A percentile compares a stretch with the other conserved stretches of the same genome.
Evolutionary conservation across 106 monocot genomes (phyloP).

Genomic region (Gastrodia elata): DNA sequence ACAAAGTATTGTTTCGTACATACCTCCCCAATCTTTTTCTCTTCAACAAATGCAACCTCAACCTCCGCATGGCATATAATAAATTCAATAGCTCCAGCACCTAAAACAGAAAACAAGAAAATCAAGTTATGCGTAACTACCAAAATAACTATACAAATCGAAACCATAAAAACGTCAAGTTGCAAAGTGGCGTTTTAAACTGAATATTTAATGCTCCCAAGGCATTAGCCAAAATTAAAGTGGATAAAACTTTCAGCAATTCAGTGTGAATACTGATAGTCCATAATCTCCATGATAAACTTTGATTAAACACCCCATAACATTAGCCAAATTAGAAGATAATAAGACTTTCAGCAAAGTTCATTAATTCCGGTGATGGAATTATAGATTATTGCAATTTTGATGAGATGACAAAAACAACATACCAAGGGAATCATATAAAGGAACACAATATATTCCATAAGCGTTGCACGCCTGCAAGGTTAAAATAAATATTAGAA

Average conservation of each 20-base stretch:
- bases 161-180: background rate
- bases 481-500: background rate
- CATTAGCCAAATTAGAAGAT: background rate
- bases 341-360: background rate
- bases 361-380: background rate
- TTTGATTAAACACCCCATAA: too few relatives aligned
- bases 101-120: constrained; percentile 27
- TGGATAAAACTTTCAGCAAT: too few relatives aligned
- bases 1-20: background rate
- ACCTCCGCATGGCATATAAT: constrained; percentile 84
- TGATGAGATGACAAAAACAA: background rate
- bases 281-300: too few relatives aligned
- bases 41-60: constrained; percentile 77
- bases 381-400: background rate
- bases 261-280: too few relatives aligned
- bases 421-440: constrained; percentile 94
- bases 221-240: too few relatives aligned
- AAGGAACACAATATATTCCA: constrained; percentile 90
- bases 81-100: constrained; percentile 87
- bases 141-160: background rate
- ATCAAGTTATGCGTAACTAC: background rate
- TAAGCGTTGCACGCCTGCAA: constrained; percentile 94
- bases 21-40: constrained; percentile 78
- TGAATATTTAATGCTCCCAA: background rate
- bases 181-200: background rate